Base-by-base conservation (phyloP, 2,329 filamentous ascomycete species). In the Simplicillium aogashimaense region DNA sequence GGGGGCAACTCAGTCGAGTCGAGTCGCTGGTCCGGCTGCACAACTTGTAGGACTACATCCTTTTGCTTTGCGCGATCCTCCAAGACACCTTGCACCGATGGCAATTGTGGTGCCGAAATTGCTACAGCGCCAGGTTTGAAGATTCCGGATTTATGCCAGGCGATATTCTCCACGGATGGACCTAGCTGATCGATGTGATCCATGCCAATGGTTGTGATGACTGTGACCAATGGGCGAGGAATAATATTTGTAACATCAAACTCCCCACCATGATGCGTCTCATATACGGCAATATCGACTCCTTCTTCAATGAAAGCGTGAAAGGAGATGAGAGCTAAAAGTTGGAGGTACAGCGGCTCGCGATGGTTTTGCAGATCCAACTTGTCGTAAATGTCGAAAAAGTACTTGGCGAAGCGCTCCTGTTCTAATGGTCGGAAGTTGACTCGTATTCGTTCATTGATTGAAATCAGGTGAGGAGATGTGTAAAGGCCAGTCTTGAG, bases 61-160 rank as follows among this genome's bases (percentile, higher is more conserved):
- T 32, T 32, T 15, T 32, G 6, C 13, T 32, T 32, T 12, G 30
- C 30, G 15, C 30, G 30, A 32, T 13, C 30, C 30, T 32, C 15
- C 13, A 32, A n/a, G 12, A n/a, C 30, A 13, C 15, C 13, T 7
- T 13, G 13, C 30, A 32, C 30, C 15, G 30, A 32, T 15, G 12
- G 13, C 15, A n/a, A n/a, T 45, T 69, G 65, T 0, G 40, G 35
- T 1, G 60, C 57, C 0, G 61, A 61, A 38, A 68, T 65, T 7
- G 65, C 62, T 34, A 53, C 54, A 2, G 57, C 46, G 2, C 57
- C 59, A 6, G 42, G 9, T 45, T 72, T 73, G 45, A 71, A 60
- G 12, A 74, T 70, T 0, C 69, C 70, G 9, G 65, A 58, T 49
- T 74, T 74, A 46, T 73, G 66, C 68, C 67, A 72, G 3, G 68